Evolutionary conservation across 192 early-diverging fungal genomes (phyloP), one percentile per base, ranked within the genome.

Genomic region (Mortierella alpina): DNA sequence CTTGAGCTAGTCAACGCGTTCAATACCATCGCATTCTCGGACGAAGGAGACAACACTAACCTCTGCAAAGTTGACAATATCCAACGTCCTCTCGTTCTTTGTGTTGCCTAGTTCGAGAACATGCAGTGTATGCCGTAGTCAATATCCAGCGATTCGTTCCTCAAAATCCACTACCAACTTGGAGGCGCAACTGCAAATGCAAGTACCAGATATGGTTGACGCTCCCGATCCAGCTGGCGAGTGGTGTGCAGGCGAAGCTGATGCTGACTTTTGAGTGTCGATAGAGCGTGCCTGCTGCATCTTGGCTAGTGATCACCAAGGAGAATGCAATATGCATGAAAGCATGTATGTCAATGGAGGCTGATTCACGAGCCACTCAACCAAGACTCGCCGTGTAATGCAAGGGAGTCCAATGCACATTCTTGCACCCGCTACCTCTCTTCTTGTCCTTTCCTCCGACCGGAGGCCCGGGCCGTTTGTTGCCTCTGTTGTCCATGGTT

Each of bases 21-120:
- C 31, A 31, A 31, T 31, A n/a, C 39, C 56, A n/a, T 12, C 58
- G 18, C 12, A 12, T 56, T 22, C n/a, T 15, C 31, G 44, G 8
- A 40, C 10, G 41, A 53, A 50, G 46, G 47, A 67, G 59, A 51
- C 54, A 45, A 59, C 50, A 70, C 50, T 14, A 52, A 85, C 88
- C 73, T 89, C 85, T 15, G 87, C 88, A 84, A 91, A 91, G 66
- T 86, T 85, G 22, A 90, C 86, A 9, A 90, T 88, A 60, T 86
- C 86, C 42, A 91, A 52, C 1, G 82, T 77, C 23, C 88, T 78
- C 9, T 65, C 65, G 8, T 61, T 56, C 65, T 79, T 68, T n/a
- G 46, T 18, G 4, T 53, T 18, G n/a, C 55, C 77, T 81, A 66
- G 13, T 56, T 56, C 18, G n/a, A 23, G 42, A 55, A 49, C 11